Evolutionary conservation across 176 grass and related monocot species (phyloP).

Genomic region (Avena eriantha): DNA sequence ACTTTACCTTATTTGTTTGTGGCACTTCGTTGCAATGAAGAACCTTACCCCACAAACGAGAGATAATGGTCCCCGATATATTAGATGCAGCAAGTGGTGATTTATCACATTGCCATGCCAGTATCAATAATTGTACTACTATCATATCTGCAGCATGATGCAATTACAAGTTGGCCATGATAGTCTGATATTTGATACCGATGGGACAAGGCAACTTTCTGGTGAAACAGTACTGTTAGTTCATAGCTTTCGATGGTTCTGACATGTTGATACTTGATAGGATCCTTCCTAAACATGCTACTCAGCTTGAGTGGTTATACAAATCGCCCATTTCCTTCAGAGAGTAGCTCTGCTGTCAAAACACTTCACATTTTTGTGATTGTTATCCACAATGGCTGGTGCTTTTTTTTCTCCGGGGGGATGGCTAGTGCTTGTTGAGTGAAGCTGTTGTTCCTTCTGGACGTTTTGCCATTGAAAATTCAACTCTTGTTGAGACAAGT

Average conservation of each 20-base stretch:
- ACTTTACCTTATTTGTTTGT: conserved; percentile 42
- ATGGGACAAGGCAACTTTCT: conserved; percentile 28
- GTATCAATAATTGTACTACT: conserved; percentile 47
- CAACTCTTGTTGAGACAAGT: conserved; percentile 16
- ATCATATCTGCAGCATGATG: conserved; percentile 7
- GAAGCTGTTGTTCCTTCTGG: neutral
- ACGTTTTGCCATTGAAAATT: conserved; percentile 2
- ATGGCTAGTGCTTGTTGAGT: neutral
- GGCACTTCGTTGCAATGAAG: conserved; percentile 23
- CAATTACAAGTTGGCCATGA: conserved; percentile 35
- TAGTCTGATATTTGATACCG: conserved; percentile 13
- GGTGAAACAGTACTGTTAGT: neutral
- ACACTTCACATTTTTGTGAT: conserved; percentile 17
- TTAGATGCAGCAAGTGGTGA: conserved; percentile 35
- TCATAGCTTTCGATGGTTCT: conserved; percentile 24
- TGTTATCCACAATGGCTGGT: conserved; percentile 27
- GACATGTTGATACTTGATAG: conserved; percentile 29
- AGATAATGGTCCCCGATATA: conserved; percentile 34
- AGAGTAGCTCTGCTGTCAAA: too few relatives aligned
- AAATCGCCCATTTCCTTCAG: too few relatives aligned
- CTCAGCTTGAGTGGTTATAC: neutral
- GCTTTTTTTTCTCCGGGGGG: neutral
- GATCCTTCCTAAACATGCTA: neutral
- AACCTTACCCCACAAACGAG: conserved; percentile 27
- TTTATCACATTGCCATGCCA: conserved; percentile 38